These are phyloP conservation scores for Petunia hybrid DNA, from an alignment of 305 asterid species.

Conservation along the genomic window DNA sequence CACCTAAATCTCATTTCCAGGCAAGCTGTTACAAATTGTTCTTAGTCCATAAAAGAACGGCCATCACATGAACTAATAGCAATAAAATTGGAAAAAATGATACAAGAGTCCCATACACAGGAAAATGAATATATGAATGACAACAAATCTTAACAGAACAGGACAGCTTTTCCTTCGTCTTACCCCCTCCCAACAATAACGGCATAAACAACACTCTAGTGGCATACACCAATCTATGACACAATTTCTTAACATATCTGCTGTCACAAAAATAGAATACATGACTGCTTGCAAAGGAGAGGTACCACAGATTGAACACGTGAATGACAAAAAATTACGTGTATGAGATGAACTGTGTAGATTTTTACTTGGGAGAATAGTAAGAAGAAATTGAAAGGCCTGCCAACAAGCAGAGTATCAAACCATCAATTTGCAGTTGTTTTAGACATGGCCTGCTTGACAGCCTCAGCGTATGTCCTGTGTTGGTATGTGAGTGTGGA, in stretches of 20 bases:
- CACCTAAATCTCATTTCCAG: neutral
- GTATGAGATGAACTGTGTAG: constrained; percentile 40
- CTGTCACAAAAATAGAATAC: constrained; percentile 37
- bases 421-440: constrained; percentile 58
- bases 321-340: constrained; percentile 30
- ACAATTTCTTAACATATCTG: constrained; percentile 32
- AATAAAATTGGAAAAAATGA: constrained; percentile 29
- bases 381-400: constrained; percentile 40
- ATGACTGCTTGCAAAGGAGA: constrained; percentile 40
- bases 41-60: neutral
- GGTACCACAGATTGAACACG: constrained; percentile 34
- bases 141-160: constrained; percentile 33
- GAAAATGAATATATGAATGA: neutral
- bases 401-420: constrained; percentile 22
- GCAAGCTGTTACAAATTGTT: neutral
- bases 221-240: constrained; percentile 45
- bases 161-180: constrained; percentile 36
- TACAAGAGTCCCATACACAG: constrained; percentile 42
- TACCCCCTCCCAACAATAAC: constrained; percentile 33
- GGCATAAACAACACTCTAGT: constrained; percentile 34
- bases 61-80: constrained; percentile 10
- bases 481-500: constrained; percentile 91
- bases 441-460: constrained; percentile 74
- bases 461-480: constrained; percentile 83
- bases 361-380: constrained; percentile 37